Base-by-base conservation (phyloP, 2,329 filamentous ascomycete species). In the Fusarium phyllophilum region DNA sequence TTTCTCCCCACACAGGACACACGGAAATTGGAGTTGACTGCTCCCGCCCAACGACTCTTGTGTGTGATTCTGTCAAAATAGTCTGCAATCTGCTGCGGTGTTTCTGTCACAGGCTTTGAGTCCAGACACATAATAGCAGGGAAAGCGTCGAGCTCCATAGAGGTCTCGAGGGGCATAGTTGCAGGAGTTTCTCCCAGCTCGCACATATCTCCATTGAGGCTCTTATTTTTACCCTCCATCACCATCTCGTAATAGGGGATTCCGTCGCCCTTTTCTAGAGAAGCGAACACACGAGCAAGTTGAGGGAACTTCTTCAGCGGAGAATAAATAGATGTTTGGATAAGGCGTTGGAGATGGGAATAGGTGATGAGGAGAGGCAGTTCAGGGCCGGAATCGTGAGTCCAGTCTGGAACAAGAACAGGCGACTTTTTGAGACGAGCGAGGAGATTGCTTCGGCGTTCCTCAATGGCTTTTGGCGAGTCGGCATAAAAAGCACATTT, bases 281-380 rank as follows among this genome's bases (percentile, higher is more conserved):
- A 83, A 2, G 82, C 81, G n/a, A 88, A 79, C 6, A 85, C 81
- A 7, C 73, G 61, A 22, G 88, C 86, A 46, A 89, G 81, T 29
- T 68, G 73, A 29, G 80, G 79, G 68, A 88, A 87, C 45, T 78
- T 78, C 56, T 73, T 72, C 12, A 86, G 81, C 3, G 87, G 87
- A 44, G 81, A 80, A 75, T 89, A 89, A 33, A 88, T 75, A 6
- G 82, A 78, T 5, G 80, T 79, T 10, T 83, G 82, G 22, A 86
- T 82, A 14, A 87, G 79, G 13, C 79, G 78, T 73, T 85, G 85
- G 41, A 89, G 72, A 56, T 83, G 83, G 41, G 83, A 85, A 80
- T 87, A 88, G 5, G 86, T 88, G 58, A 89, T 78, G n/a, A 89
- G 74, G 64, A 84, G 80, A 0, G 87, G 86, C 34, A 88, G 79